These are phyloP conservation scores for Geotrichum aggregatum DNA, from an alignment of 1,139 yeast genomes.

Conservation along the genomic window DNA sequence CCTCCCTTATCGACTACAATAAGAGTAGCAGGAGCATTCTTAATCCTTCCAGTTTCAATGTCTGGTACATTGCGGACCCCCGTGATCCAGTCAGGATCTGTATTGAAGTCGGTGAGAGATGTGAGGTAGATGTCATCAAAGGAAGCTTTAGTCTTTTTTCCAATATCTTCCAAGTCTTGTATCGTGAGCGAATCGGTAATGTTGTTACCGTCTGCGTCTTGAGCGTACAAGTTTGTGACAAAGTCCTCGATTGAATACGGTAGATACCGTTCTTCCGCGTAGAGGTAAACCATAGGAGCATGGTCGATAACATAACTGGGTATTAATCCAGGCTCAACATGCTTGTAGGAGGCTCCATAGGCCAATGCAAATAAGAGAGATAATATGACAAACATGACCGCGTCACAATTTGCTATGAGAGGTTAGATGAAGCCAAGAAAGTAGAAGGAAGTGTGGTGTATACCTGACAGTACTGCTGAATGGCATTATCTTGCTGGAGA, in stretches of 20 bases:
- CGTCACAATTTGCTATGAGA: not conserved
- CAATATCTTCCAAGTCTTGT: slow-evolving; percentile 27
- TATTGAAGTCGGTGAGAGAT: slow-evolving; percentile 63
- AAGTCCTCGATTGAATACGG: slow-evolving; percentile 77
- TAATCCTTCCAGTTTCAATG: slow-evolving; percentile 63
- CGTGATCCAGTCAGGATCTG: slow-evolving; percentile 82
- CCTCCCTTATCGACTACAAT: slow-evolving; percentile 88
- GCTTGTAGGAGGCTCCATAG: not conserved
- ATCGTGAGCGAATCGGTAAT: slow-evolving; percentile 29
- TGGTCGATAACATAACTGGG: slow-evolving; percentile 72
- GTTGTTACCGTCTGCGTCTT: slow-evolving; percentile 27
- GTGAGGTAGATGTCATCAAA: slow-evolving; percentile 50
- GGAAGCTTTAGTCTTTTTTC: not conserved
- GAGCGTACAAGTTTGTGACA: slow-evolving; percentile 55
- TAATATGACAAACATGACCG: slow-evolving; percentile 1
- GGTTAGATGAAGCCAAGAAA: not conserved
- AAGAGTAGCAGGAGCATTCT: slow-evolving; percentile 73
- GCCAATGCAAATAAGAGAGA: not conserved
- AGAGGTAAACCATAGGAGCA: slow-evolving; percentile 78
- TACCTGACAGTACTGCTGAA: not conserved
- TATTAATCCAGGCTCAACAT: slow-evolving; percentile 40
- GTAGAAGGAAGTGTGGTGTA: not conserved
- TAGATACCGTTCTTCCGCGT: slow-evolving; percentile 80
- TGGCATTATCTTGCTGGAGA: not conserved
- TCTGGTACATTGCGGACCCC: slow-evolving; percentile 67